Percentiles rank a stretch among this genome's conserved stretches.
Conservation (phyloP, 2,329 filamentous ascomycete species). For the Exophiala lecanii-corni region DNA sequence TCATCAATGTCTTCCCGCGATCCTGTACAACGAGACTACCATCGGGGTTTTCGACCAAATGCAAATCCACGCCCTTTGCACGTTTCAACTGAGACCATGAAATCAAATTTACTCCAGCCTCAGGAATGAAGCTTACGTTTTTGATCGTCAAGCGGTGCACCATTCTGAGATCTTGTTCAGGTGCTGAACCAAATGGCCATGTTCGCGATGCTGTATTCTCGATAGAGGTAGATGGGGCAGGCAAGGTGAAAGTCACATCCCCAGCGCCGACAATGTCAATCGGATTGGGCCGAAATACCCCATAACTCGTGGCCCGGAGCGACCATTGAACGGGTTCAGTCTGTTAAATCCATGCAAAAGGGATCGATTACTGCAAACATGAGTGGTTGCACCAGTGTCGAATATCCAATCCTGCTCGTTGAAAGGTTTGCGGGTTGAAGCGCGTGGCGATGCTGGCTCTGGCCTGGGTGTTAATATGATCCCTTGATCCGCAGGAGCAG, state of each 20-base stretch:
- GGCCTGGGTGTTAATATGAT: constrained; percentile 7
- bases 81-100: constrained; percentile 17
- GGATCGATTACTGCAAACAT: constrained; percentile 13
- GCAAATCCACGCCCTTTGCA: constrained; percentile 6
- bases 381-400: constrained; percentile 17
- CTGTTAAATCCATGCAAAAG: constrained; percentile 13
- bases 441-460: constrained; percentile 1
- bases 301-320: constrained; percentile 4
- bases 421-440: constrained; percentile 6
- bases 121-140: constrained; percentile 11
- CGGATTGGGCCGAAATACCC: constrained; percentile 15
- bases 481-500: constrained; percentile 8
- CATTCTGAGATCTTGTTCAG: background rate
- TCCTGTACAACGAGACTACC: constrained; percentile 7
- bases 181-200: background rate
- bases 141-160: constrained; percentile 9
- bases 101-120: constrained; percentile 13
- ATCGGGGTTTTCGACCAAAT: constrained; percentile 9
- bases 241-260: constrained; percentile 7
- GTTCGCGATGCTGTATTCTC: background rate
- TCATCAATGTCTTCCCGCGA: constrained; percentile 4
- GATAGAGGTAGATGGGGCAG: background rate
- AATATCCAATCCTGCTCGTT: constrained; percentile 14
- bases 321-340: constrained; percentile 8
- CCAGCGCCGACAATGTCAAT: constrained; percentile 12